Evolutionary conservation across 2,329 filamentous ascomycete genomes (phyloP), one percentile per base, ranked within the genome.

Genomic region (Penicillium sp.): DNA sequence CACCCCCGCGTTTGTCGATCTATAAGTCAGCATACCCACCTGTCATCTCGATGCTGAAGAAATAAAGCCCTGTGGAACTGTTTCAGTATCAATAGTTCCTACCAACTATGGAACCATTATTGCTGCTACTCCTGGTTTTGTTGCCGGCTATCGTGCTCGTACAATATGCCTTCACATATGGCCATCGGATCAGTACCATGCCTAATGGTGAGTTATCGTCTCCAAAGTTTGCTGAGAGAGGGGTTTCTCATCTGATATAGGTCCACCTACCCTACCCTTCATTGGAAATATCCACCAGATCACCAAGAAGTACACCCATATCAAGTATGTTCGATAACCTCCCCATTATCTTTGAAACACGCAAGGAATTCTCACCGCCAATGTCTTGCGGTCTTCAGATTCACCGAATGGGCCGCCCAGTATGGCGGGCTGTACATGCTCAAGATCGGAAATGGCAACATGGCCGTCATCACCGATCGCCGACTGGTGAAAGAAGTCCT

Each of bases 391-490:
- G 12, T 4, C 6, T 41, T 21, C 26, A 42, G 26, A 7, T 42
- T 42, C 12, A 42, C 39, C 7, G 39, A 42, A 42, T 42, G 39
- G 39, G 39, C 39, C 12, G 26, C 39, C 12, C n/a, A 31, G 7
- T 42, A 42, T 42, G 39, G 39, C 2, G 39, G 39, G 17, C 6
- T 42, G 13, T 42, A 29, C 1, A 65, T 63, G 0, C 61, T 75
- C 43, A 77, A 75, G 53, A 58, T 75, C 10, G 71, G 72, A 3
- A 61, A 63, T 1, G 64, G 60, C 7, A 75, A 66, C 1, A 62
- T 65, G 10, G 65, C 72, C 1, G 70, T 77, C 7, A 53, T 77
- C 26, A 73, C 66, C 2, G 65, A 70, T 34, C 67, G 67, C 4
- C 55, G 60, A 1, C 56, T 73, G 2, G 61, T 75, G 32, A 71